A percentile compares a stretch with the other conserved stretches of the same genome.
Evolutionary conservation across 768 basidiomycete genomes (phyloP).

Genomic region (Boletus patriciae): DNA sequence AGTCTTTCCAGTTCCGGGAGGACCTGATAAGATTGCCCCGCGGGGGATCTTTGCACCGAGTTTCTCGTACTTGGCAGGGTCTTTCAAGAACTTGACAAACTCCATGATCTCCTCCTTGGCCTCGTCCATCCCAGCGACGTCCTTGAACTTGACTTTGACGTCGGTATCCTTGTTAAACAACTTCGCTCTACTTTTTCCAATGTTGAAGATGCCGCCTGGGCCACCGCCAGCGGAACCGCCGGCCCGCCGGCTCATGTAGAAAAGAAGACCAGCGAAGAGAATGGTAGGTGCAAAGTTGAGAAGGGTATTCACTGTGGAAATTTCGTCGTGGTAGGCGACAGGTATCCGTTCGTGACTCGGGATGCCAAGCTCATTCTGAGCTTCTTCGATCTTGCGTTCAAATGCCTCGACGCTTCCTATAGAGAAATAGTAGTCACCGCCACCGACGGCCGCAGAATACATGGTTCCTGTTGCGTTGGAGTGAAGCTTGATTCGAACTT

Average conservation of each 20-base stretch:
- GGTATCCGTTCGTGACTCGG: constrained; percentile 92
- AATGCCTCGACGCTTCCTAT: constrained; percentile 98
- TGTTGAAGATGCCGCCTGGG: constrained; percentile 91
- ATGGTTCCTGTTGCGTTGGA: constrained; percentile 81
- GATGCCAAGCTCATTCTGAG: constrained; percentile 89
- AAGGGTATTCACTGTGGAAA: constrained; percentile 76
- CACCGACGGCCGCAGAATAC: constrained; percentile 58
- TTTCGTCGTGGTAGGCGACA: constrained; percentile 95
- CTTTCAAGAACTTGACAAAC: constrained; percentile 98
- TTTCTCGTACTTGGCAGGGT: constrained; percentile 90
- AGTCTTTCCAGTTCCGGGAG: constrained; percentile 98
- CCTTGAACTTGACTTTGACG: constrained; percentile 89
- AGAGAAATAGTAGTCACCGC: constrained; percentile 86
- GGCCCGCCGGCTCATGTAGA: constrained; percentile 81
- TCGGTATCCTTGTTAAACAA: constrained; percentile 97
- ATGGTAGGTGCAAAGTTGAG: constrained; percentile 95
- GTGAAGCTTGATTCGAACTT: constrained; percentile 90
- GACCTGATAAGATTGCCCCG: constrained; percentile 91
- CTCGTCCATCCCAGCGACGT: constrained; percentile 99
- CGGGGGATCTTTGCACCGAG: constrained; percentile 98
- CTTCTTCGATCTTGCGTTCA: constrained; percentile 92
- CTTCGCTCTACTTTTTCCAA: constrained; percentile 93
- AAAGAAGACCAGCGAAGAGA: constrained; percentile 84
- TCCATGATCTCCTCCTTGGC: constrained; percentile 99
- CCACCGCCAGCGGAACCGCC: constrained; percentile 57